Evolutionary conservation across 192 early-diverging fungal genomes (phyloP).

Genomic region (Coemansia sp.): DNA sequence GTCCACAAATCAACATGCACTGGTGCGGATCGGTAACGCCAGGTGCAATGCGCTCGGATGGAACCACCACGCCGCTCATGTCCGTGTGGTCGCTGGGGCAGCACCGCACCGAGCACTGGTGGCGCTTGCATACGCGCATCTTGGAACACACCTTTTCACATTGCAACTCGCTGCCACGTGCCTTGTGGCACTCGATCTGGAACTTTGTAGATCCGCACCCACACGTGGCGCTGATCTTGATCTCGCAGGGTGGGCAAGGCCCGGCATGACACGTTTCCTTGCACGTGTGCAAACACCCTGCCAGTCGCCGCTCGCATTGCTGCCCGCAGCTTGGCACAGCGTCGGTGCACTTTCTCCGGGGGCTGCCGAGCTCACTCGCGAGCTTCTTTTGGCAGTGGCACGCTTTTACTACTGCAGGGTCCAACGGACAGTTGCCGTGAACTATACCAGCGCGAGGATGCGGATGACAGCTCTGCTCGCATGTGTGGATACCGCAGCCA

Average conservation of each 20-base stretch:
- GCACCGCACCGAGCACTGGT: slow-evolving; percentile 65
- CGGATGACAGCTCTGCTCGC: slow-evolving; percentile 60
- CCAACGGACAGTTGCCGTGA: slow-evolving; percentile 34
- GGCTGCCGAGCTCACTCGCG: slow-evolving; percentile 18
- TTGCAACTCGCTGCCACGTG: slow-evolving; percentile 46
- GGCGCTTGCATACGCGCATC: slow-evolving; percentile 68
- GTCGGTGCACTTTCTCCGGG: slow-evolving; percentile 41
- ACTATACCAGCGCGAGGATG: neutral
- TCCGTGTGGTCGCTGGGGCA: slow-evolving; percentile 56
- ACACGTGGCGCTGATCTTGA: slow-evolving; percentile 57
- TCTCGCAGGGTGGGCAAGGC: slow-evolving; percentile 63
- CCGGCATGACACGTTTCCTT: slow-evolving; percentile 62
- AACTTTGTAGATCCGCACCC: slow-evolving; percentile 59
- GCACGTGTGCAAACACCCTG: slow-evolving; percentile 63
- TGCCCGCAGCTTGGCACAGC: slow-evolving; percentile 47
- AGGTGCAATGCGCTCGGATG: slow-evolving; percentile 20
- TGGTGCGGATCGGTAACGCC: slow-evolving; percentile 56
- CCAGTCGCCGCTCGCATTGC: slow-evolving; percentile 18
- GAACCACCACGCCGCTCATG: slow-evolving; percentile 24
- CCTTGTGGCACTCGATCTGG: slow-evolving; percentile 21
- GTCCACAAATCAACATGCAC: slow-evolving; percentile 71
- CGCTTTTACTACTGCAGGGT: slow-evolving; percentile 20
- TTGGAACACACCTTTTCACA: slow-evolving; percentile 67
- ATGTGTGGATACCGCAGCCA: slow-evolving; percentile 67
- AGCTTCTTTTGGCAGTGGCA: slow-evolving; percentile 42